These are phyloP conservation scores for Colletotrichum orchidophilum DNA, from an alignment of 2,329 filamentous ascomycete species.

Conservation along the genomic window DNA sequence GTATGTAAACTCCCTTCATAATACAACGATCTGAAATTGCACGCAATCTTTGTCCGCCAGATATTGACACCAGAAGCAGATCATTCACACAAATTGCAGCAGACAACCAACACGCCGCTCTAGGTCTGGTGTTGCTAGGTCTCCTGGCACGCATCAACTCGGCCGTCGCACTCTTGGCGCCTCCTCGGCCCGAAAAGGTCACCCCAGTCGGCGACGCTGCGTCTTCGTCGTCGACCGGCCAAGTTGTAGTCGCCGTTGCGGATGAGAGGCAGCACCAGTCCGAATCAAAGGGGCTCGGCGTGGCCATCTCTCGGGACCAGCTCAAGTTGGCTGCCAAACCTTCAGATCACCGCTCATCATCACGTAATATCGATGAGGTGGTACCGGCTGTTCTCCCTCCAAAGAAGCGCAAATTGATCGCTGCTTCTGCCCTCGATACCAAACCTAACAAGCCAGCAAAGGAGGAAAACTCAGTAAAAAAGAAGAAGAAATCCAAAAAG, in stretches of 20 bases:
- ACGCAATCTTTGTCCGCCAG: background rate
- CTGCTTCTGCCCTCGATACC: background rate
- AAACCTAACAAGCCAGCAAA: background rate
- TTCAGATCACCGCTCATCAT: background rate
- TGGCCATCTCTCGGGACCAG: conserved; percentile 41
- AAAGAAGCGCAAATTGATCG: conserved; percentile 15
- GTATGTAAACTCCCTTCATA: conserved; percentile 41
- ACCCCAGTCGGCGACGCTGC: background rate
- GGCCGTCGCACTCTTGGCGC: conserved; percentile 50
- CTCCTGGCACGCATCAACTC: conserved; percentile 67
- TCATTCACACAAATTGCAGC: conserved; percentile 76
- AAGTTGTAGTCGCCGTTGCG: background rate
- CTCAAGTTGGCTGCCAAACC: background rate
- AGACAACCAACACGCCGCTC: conserved; percentile 76
- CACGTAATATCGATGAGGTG: background rate
- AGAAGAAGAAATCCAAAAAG: conserved; percentile 57
- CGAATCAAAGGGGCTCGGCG: conserved; percentile 39
- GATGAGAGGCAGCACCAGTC: conserved; percentile 33
- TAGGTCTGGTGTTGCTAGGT: conserved; percentile 76
- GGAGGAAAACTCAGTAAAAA: conserved; percentile 42
- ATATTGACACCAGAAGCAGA: conserved; percentile 43
- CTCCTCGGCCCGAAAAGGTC: conserved; percentile 1
- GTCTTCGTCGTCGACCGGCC: background rate
- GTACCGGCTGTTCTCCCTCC: background rate
- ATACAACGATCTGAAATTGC: too few relatives aligned